Base-by-base conservation (phyloP, 164 flowering plant species). In the Nymphaea thermarum region DNA sequence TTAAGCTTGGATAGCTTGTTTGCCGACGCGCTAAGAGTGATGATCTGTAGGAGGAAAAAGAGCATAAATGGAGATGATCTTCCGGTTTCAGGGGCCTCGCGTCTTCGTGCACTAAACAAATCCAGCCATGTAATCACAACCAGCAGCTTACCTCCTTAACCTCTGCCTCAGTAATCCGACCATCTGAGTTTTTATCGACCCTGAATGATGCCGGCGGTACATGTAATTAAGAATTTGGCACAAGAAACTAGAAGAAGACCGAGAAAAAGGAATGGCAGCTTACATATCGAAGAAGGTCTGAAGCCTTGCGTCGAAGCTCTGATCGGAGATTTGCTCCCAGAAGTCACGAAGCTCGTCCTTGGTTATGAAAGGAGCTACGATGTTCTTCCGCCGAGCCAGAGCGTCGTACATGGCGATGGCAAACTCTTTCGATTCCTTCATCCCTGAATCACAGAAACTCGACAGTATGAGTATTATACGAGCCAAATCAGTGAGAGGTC, bases 111-210 rank as follows among this genome's bases (percentile, higher is more conserved):
- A 25, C 1, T 25, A 25, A 25, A 25, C 36, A 25, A 25, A 25
- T 25, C 36, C 36, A 25, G 36, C 36, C 36, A 25, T 25, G 36
- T 47, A 47, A 14, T 47, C 12, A 47, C 11, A 47, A 47, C 55
- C 55, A 47, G 36, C 1, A 25, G 36, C 60, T 42, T 77, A 85
- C 97, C 93, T 91, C 91, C 74, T 70, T 86, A 67, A 91, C 93
- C 74, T 91, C 97, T 55, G 84, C 86, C 70, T 82, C 87, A 0
- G 86, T 82, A 68, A 91, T 87, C 63, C 91, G 73, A 0, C 97
- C 97, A 68, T 91, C 97, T 4, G 87, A 88, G 74, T 91, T 79
- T 66, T 89, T 91, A 68, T 91, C 97, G 65, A 91, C 95, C 97
- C 97, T 91, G 84, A 6, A 8, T 8, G 16, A n/a, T 61, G 6